Conservation (phyloP, 345 rosid genomes). For the Eucalyptus caleyi region DNA sequence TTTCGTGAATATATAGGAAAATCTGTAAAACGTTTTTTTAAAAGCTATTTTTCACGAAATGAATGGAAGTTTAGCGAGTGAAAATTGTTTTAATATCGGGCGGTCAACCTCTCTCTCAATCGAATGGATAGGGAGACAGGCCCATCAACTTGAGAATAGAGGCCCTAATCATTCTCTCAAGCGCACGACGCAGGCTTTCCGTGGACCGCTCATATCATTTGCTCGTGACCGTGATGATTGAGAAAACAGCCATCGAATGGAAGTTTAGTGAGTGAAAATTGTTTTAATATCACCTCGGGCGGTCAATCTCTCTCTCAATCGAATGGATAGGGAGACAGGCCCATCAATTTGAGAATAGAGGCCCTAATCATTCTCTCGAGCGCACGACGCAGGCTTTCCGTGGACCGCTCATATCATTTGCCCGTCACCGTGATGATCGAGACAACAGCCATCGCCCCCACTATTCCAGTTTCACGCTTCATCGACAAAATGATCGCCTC, state of each 20-base stretch:
- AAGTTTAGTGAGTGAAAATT: not conserved
- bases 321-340: not conserved
- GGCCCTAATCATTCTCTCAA: not conserved
- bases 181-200: not conserved
- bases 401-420: not conserved
- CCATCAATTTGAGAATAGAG: not conserved
- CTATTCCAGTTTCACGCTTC: not conserved
- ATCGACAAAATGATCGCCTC: not conserved
- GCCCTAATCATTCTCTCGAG: not conserved
- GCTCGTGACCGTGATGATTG: not conserved
- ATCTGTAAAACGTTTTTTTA: rapidly evolving
- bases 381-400: not conserved
- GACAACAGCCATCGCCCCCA: not conserved
- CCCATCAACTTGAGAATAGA: not conserved
- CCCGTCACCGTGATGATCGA: not conserved
- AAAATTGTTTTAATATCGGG: not conserved
- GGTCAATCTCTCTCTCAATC: not conserved
- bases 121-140: not conserved
- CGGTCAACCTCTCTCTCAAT: not conserved
- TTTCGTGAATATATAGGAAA: no score
- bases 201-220: not conserved
- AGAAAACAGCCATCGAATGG: not conserved
- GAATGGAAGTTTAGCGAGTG: not conserved
- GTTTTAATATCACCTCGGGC: not conserved
- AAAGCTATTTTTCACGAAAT: no score